phyloP scores from a whole-genome alignment of 176 grass and related monocot species.

The Typha latifolia region DNA sequence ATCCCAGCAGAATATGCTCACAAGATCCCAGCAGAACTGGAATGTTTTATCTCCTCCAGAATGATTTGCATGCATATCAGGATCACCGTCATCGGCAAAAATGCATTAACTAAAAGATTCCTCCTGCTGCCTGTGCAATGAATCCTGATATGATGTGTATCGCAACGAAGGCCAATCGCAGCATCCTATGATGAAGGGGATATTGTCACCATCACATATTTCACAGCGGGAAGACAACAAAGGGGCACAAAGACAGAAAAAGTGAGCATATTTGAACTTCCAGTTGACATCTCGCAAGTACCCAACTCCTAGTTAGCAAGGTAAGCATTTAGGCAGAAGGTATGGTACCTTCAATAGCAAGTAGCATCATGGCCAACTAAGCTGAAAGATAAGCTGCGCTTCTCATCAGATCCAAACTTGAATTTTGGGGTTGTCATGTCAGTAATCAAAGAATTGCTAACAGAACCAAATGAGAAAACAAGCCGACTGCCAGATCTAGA shows the following conservation, averaged over 20 bases:
- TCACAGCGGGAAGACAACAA: background rate
- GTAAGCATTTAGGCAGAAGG: background rate
- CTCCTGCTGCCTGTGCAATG: background rate
- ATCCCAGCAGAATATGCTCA: too few relatives aligned
- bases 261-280: too few relatives aligned
- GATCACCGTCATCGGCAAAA: background rate
- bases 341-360: constrained; percentile 17
- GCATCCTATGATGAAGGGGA: background rate
- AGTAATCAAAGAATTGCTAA: background rate
- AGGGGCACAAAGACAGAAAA: background rate
- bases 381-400: constrained; percentile 31
- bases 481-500: background rate
- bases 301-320: background rate
- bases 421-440: constrained; percentile 17
- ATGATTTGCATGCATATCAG: background rate
- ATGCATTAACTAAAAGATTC: background rate
- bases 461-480: constrained; percentile 24
- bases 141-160: background rate
- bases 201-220: background rate
- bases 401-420: constrained; percentile 39
- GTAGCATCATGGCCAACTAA: constrained; percentile 15
- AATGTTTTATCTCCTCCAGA: too few relatives aligned
- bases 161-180: background rate
- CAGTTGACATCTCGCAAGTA: background rate
- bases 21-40: too few relatives aligned